Percentiles rank a stretch among this genome's conserved stretches.
These are phyloP conservation scores for Pythium monospermum DNA, from an alignment of 352 stramenopile genomes.

Conservation along the genomic window DNA sequence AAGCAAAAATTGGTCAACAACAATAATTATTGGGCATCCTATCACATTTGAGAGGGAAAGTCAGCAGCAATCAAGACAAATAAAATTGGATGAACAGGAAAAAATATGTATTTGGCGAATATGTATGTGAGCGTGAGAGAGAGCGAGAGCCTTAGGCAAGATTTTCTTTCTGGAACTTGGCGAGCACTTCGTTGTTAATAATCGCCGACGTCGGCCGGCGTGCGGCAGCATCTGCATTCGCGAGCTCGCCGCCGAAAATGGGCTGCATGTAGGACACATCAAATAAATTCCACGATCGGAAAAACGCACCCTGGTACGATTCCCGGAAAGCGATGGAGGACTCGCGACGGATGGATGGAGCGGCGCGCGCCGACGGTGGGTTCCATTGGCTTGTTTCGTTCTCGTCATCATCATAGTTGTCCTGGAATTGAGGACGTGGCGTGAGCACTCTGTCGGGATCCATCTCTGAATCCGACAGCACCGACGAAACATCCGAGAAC, in stretches of 20 bases:
- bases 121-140: background rate
- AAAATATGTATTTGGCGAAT: background rate
- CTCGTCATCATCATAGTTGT: constrained; percentile 46
- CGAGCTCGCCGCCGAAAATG: constrained; percentile 58
- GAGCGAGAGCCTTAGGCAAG: constrained; percentile 24
- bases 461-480: constrained; percentile 18
- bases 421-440: constrained; percentile 65
- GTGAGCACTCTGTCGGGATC: constrained; percentile 45
- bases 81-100: background rate
- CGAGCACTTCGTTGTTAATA: constrained; percentile 26
- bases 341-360: constrained; percentile 27
- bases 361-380: constrained; percentile 5
- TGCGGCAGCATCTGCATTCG: constrained; percentile 7
- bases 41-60: background rate
- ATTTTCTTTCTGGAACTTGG: constrained; percentile 36
- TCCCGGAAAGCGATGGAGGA: constrained; percentile 30
- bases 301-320: constrained; percentile 55
- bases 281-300: constrained; percentile 76
- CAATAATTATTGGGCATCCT: background rate
- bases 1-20: background rate
- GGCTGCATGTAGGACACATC: constrained; percentile 78
- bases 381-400: constrained; percentile 27
- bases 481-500: constrained; percentile 4
- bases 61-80: constrained; percentile 12
- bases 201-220: constrained; percentile 8